Percentiles rank a stretch among this genome's conserved stretches.
Conservation (phyloP, 129 eudicot species). For the Chrysanthemum seticuspe region DNA sequence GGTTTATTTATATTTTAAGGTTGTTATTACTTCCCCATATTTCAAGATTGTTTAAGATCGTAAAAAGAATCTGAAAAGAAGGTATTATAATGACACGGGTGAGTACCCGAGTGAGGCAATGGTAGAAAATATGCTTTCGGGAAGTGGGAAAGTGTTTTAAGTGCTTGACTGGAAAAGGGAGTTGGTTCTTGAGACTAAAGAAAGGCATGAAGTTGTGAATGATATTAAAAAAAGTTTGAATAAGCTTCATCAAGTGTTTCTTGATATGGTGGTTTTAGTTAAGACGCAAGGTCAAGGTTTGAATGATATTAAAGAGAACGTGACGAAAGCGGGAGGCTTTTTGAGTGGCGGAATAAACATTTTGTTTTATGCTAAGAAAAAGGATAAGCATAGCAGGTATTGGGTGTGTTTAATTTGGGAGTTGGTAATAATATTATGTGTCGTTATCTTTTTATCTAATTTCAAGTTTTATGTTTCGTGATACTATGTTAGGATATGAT, state of each 20-base stretch:
- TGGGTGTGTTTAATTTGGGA: slow-evolving; percentile 62
- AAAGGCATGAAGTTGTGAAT: slow-evolving; percentile 71
- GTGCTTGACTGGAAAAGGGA: too few relatives aligned
- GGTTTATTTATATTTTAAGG: too few relatives aligned
- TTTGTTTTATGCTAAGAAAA: slow-evolving; percentile 20
- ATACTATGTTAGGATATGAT: neutral
- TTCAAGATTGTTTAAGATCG: too few relatives aligned
- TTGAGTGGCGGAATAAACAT: slow-evolving; percentile 74
- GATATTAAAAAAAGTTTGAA: slow-evolving; percentile 64
- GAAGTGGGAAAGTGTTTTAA: too few relatives aligned
- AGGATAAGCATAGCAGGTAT: neutral
- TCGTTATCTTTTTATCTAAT: slow-evolving; percentile 59
- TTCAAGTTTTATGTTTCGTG: neutral
- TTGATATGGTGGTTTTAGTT: slow-evolving; percentile 56
- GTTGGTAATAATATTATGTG: neutral
- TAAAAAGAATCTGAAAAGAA: too few relatives aligned
- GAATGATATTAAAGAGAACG: slow-evolving; percentile 75
- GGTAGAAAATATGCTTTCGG: too few relatives aligned
- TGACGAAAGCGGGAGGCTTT: slow-evolving; percentile 63
- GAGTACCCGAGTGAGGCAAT: too few relatives aligned
- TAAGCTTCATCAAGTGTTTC: slow-evolving; percentile 56
- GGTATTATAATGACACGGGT: too few relatives aligned
- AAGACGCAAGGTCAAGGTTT: slow-evolving; percentile 54
- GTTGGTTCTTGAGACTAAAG: slow-evolving; percentile 46
- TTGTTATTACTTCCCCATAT: too few relatives aligned